These are phyloP conservation scores for Setaria viridis DNA, from an alignment of 202 grass and related monocot genomes.

Conservation along the genomic window DNA sequence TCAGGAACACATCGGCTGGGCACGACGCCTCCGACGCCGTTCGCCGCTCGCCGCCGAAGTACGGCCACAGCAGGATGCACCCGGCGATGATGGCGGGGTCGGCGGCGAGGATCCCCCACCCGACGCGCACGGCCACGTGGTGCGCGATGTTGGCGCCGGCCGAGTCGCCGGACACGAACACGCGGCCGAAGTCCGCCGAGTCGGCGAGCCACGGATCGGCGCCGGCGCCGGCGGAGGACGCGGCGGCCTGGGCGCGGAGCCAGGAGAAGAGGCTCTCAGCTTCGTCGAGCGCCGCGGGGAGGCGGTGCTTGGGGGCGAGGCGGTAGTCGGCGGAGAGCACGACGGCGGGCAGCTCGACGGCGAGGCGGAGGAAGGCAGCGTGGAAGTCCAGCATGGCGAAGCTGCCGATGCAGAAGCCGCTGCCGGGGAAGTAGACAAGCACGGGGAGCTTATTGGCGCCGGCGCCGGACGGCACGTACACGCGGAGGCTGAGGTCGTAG, in stretches of 20 bases:
- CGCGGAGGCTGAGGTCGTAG: slow-evolving; percentile 36
- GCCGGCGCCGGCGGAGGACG: background rate
- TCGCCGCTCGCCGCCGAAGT: slow-evolving; percentile 48
- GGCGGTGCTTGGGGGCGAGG: slow-evolving; percentile 30
- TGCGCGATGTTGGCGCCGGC: slow-evolving; percentile 52
- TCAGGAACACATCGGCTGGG: slow-evolving; percentile 10
- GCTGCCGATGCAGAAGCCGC: slow-evolving; percentile 45
- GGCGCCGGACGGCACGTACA: slow-evolving; percentile 21
- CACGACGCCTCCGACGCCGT: slow-evolving; percentile 44
- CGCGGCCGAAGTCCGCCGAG: slow-evolving; percentile 30
- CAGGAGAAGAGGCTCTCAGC: background rate
- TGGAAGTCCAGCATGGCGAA: slow-evolving; percentile 11
- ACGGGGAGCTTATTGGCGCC: slow-evolving; percentile 34
- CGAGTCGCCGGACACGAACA: slow-evolving; percentile 56
- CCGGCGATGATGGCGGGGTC: background rate
- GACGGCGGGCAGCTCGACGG: slow-evolving; percentile 40
- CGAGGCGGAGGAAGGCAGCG: slow-evolving; percentile 44
- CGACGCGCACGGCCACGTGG: slow-evolving; percentile 34
- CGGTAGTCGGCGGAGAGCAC: slow-evolving; percentile 34
- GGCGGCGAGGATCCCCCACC: background rate
- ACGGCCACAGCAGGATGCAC: slow-evolving; percentile 38
- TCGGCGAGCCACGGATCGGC: slow-evolving; percentile 39
- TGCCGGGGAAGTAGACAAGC: slow-evolving; percentile 55
- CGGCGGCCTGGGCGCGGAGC: slow-evolving; percentile 9
- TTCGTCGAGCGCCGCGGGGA: slow-evolving; percentile 22